Percentiles rank a stretch among this genome's conserved stretches.
Conservation (phyloP, 495 filamentous ascomycete species). For the Podospora pseudopauciseta region DNA sequence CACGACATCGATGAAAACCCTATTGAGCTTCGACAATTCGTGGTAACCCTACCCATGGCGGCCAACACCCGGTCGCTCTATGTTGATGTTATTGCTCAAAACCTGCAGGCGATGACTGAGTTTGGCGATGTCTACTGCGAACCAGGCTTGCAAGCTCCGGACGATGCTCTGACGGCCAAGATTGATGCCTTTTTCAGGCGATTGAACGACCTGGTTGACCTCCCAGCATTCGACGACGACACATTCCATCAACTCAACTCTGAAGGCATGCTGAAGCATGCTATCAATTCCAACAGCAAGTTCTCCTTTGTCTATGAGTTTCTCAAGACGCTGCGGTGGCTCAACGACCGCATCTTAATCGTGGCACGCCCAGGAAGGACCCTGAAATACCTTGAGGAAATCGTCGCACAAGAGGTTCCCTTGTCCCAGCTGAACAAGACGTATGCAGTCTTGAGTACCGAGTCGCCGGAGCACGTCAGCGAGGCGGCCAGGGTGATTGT, state of each 20-base stretch:
- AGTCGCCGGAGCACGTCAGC: neutral
- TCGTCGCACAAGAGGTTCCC: slow-evolving; percentile 22
- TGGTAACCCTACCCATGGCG: slow-evolving; percentile 43
- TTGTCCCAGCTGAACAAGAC: slow-evolving; percentile 21
- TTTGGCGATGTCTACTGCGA: slow-evolving; percentile 32
- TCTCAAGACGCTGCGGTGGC: slow-evolving; percentile 29
- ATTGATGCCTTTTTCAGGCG: slow-evolving; percentile 38
- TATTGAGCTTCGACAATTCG: slow-evolving; percentile 22
- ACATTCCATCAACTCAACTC: slow-evolving; percentile 27
- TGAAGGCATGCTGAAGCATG: slow-evolving; percentile 35
- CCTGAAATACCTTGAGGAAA: slow-evolving; percentile 38
- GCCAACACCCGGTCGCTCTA: slow-evolving; percentile 38
- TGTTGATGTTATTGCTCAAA: slow-evolving; percentile 35
- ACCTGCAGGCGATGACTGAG: slow-evolving; percentile 33
- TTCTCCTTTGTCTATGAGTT: slow-evolving; percentile 46
- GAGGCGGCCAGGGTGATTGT: slow-evolving; percentile 20
- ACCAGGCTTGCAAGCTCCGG: slow-evolving; percentile 23
- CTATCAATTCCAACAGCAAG: slow-evolving; percentile 42
- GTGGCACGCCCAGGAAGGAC: slow-evolving; percentile 36
- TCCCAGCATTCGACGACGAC: slow-evolving; percentile 38
- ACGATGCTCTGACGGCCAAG: slow-evolving; percentile 26
- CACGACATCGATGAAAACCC: neutral
- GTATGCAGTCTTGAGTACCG: slow-evolving; percentile 21
- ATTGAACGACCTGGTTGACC: slow-evolving; percentile 42
- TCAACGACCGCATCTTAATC: slow-evolving; percentile 38